Evolutionary conservation across 345 rosid genomes (phyloP).

Genomic region (Moricandia moricandioides): DNA sequence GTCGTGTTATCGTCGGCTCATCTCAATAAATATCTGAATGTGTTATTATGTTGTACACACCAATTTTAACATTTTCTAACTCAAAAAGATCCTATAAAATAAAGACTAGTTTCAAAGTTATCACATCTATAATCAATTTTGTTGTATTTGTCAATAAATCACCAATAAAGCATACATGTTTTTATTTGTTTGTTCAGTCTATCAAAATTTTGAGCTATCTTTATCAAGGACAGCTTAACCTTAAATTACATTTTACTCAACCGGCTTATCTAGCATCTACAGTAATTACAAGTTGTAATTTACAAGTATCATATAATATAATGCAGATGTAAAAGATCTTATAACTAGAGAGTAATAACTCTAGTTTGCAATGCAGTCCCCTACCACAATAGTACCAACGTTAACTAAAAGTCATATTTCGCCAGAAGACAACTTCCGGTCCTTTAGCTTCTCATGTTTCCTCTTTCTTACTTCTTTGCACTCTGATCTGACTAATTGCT

Average conservation of each 20-base stretch:
- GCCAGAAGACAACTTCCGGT: conserved; percentile 22
- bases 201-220: background rate
- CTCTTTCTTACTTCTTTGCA: background rate
- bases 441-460: conserved; percentile 3
- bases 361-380: background rate
- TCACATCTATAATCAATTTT: background rate
- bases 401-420: conserved; percentile 4
- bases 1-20: background rate
- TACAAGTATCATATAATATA: background rate
- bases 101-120: background rate
- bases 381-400: conserved; percentile 5
- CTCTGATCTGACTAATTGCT: conserved; percentile 1
- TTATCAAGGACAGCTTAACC: background rate
- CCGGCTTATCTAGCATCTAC: background rate
- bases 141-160: background rate
- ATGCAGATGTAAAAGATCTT: background rate
- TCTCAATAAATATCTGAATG: background rate
- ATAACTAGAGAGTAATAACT: background rate
- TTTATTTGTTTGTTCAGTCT: background rate
- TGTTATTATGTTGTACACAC: background rate
- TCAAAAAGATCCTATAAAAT: background rate
- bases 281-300: background rate
- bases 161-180: background rate
- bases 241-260: background rate
- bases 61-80: background rate